Conservation (phyloP, 805 yeast species). For the Lipomyces yamanashiensis region DNA sequence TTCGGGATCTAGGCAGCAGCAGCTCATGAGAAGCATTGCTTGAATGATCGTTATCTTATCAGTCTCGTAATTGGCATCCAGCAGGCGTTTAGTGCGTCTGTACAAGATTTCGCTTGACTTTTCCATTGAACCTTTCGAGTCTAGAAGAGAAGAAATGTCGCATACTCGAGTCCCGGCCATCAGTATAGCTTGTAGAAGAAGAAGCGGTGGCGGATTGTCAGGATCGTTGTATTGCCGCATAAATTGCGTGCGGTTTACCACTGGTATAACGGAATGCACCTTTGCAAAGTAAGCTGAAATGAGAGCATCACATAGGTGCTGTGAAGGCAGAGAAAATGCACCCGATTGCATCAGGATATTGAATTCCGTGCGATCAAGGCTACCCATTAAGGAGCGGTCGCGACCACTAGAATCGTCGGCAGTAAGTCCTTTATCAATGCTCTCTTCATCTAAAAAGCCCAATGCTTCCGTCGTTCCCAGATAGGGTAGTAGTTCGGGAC, state of each 20-base stretch:
- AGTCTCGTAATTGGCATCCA: constrained; percentile 67
- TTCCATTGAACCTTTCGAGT: constrained; percentile 52
- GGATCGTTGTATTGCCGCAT: constrained; percentile 60
- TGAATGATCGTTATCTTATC: constrained; percentile 67
- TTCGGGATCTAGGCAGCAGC: constrained; percentile 75
- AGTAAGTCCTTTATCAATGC: constrained; percentile 41
- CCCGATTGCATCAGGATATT: constrained; percentile 54
- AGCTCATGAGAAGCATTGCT: constrained; percentile 63
- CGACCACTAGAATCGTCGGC: no score
- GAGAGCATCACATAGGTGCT: constrained; percentile 60
- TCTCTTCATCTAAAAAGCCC: constrained; percentile 51
- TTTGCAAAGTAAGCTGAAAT: constrained; percentile 64
- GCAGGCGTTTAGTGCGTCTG: constrained; percentile 73
- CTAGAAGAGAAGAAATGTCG: constrained; percentile 56
- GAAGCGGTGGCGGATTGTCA: constrained; percentile 62
- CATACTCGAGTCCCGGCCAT: constrained; percentile 72
- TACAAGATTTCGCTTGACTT: constrained; percentile 63
- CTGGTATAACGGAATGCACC: constrained; percentile 71
- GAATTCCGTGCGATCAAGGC: constrained; percentile 61
- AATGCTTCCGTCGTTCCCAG: constrained; percentile 60
- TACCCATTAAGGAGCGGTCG: constrained; percentile 27
- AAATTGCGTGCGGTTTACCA: constrained; percentile 65
- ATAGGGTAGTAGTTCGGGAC: constrained; percentile 48
- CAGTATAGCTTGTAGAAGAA: constrained; percentile 67
- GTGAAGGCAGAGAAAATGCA: constrained; percentile 69